phyloP scores from a whole-genome alignment of 768 basidiomycete genomes.

The Kwoniella shandongensis region DNA sequence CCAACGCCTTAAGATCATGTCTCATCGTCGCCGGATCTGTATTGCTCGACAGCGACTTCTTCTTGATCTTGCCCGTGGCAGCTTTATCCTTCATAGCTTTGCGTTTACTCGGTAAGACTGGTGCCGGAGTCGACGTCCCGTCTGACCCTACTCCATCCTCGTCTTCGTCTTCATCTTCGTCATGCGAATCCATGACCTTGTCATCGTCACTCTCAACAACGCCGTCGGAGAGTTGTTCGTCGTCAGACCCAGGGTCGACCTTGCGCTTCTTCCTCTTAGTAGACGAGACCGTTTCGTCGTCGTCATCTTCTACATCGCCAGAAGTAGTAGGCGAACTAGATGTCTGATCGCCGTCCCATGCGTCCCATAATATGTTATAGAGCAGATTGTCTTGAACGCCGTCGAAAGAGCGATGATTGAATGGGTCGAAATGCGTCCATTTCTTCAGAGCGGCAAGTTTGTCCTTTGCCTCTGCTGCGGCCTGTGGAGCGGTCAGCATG shows the following conservation, averaged over 20 bases:
- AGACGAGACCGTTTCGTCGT: background rate
- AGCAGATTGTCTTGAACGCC: constrained; percentile 37
- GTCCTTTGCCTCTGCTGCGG: constrained; percentile 42
- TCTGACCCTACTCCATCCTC: background rate
- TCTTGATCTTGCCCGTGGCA: background rate
- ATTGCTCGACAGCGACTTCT: background rate
- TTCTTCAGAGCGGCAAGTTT: constrained; percentile 51
- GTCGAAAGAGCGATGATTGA: constrained; percentile 25
- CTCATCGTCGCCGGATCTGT: constrained; percentile 16
- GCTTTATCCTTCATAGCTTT: background rate
- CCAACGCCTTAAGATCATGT: constrained; percentile 42
- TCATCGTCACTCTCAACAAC: background rate
- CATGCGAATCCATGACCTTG: constrained; percentile 6
- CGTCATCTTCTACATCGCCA: background rate
- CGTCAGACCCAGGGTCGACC: constrained; percentile 2
- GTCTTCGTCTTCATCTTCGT: constrained; percentile 17
- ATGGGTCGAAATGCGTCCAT: constrained; percentile 51
- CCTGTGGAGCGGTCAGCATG: no score
- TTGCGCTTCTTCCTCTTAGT: constrained; percentile 18
- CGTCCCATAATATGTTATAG: constrained; percentile 37
- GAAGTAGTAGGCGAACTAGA: background rate
- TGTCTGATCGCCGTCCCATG: constrained; percentile 13
- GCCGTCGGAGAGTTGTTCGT: constrained; percentile 1
- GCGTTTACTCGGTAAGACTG: constrained; percentile 6
- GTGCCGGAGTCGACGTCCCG: background rate